Percentiles rank a stretch among this genome's conserved stretches.
Evolutionary conservation across 2,329 filamentous ascomycete genomes (phyloP).

Genomic region (Polytolypa hystricis): DNA sequence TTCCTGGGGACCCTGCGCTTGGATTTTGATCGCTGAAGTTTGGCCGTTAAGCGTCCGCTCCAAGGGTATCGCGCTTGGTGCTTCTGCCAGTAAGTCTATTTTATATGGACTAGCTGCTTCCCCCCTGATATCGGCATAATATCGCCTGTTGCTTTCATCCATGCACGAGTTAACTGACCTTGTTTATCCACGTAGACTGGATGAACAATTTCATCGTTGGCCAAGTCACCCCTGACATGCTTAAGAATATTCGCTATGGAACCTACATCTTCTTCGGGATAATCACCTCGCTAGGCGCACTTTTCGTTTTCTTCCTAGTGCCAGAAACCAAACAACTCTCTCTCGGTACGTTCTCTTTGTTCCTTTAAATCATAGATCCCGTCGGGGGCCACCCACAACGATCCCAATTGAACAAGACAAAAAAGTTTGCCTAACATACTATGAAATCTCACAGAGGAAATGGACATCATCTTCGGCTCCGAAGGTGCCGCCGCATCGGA

Average conservation of each 20-base stretch:
- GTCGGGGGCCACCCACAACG: no score
- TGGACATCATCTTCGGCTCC: slow-evolving; percentile 56
- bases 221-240: slow-evolving; percentile 59
- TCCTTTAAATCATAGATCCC: no score
- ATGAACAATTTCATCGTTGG: slow-evolving; percentile 54
- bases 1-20: slow-evolving; percentile 60
- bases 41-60: slow-evolving; percentile 61
- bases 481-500: slow-evolving; percentile 57
- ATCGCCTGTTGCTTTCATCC: no score
- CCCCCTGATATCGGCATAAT: neutral
- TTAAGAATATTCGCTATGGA: slow-evolving; percentile 53
- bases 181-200: slow-evolving; percentile 18
- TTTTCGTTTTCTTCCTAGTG: slow-evolving; percentile 40
- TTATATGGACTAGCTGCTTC: neutral
- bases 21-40: slow-evolving; percentile 65
- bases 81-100: slow-evolving; percentile 40
- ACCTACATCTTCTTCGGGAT: slow-evolving; percentile 62
- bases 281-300: slow-evolving; percentile 51
- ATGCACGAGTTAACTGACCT: neutral
- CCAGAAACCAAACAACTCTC: slow-evolving; percentile 43
- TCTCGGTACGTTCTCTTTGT: slow-evolving; percentile 15
- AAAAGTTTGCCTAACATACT: no score
- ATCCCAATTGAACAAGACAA: no score
- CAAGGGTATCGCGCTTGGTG: slow-evolving; percentile 60
- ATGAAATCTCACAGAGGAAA: slow-evolving; percentile 43